Evolutionary conservation across 805 yeast genomes (phyloP).

Genomic region (Pichia exigua): DNA sequence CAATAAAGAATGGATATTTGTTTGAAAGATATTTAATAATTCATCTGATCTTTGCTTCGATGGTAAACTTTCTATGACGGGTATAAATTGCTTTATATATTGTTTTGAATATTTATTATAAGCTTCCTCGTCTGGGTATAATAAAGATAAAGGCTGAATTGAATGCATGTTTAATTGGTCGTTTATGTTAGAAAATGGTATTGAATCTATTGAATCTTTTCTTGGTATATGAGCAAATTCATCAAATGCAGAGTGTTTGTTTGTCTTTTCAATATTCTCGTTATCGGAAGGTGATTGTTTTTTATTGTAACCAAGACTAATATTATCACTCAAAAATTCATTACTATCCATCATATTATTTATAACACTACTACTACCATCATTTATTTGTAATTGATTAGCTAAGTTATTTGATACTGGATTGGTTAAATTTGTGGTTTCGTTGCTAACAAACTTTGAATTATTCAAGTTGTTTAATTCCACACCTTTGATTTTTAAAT

Average conservation of each 20-base stretch:
- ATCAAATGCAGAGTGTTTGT: background rate
- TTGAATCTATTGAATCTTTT: background rate
- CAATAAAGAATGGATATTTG: slow-evolving; percentile 46
- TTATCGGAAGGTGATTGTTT: background rate
- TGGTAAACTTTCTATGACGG: slow-evolving; percentile 31
- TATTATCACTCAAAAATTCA: background rate
- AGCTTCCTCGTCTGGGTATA: background rate
- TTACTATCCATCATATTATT: background rate
- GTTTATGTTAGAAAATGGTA: background rate
- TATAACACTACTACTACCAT: background rate
- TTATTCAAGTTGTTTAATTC: background rate
- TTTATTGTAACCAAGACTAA: background rate
- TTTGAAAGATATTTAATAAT: slow-evolving; percentile 38
- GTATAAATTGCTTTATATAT: slow-evolving; percentile 23
- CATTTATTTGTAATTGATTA: background rate
- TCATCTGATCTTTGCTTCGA: slow-evolving; percentile 42
- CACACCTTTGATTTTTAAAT: slow-evolving; percentile 21
- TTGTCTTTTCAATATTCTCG: background rate
- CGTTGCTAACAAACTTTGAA: background rate
- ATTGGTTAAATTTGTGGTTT: background rate
- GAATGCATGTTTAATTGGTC: background rate
- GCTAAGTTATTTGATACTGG: background rate
- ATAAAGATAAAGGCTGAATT: background rate
- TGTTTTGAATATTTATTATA: slow-evolving; percentile 4
- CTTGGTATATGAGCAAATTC: slow-evolving; percentile 1